Percentiles rank a stretch among this genome's conserved stretches.
Conservation (phyloP, 805 yeast species). For the Candida qinlingensis region DNA sequence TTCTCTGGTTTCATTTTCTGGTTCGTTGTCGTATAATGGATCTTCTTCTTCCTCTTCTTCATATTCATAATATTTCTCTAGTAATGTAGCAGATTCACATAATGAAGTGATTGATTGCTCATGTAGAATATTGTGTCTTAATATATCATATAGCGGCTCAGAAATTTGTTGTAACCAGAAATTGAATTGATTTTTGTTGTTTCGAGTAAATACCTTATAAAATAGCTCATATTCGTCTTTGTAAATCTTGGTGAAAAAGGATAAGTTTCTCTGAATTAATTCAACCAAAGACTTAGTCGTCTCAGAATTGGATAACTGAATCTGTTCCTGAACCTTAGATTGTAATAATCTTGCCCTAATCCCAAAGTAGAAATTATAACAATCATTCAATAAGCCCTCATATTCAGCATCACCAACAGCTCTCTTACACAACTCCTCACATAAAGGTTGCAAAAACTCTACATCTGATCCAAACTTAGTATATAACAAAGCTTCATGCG, state of each 20-base stretch:
- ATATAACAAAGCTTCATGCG: constrained; percentile 60
- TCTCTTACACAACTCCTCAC: constrained; percentile 34
- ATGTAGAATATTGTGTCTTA: constrained; percentile 61
- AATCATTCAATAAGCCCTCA: constrained; percentile 61
- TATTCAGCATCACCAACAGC: constrained; percentile 45
- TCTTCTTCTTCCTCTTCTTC: constrained; percentile 51
- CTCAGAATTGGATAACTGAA: constrained; percentile 26
- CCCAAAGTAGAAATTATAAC: constrained; percentile 57
- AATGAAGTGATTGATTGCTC: constrained; percentile 64
- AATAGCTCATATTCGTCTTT: constrained; percentile 60
- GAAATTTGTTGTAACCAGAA: constrained; percentile 58
- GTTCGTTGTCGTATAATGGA: not conserved
- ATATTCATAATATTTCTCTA: constrained; percentile 62
- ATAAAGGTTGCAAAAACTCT: constrained; percentile 31
- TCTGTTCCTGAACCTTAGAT: constrained; percentile 34
- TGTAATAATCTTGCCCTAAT: constrained; percentile 47
- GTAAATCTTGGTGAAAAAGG: constrained; percentile 54
- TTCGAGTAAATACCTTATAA: constrained; percentile 42
- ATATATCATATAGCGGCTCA: constrained; percentile 72
- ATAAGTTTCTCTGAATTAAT: constrained; percentile 55
- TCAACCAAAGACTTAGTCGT: constrained; percentile 42
- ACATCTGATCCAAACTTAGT: constrained; percentile 52
- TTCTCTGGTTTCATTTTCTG: constrained; percentile 20
- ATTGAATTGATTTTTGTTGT: constrained; percentile 36
- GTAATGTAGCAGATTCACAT: constrained; percentile 69